Evolutionary conservation across 495 filamentous ascomycete genomes (phyloP), one percentile per base, ranked within the genome.

Genomic region (Cercophora newfieldiana): DNA sequence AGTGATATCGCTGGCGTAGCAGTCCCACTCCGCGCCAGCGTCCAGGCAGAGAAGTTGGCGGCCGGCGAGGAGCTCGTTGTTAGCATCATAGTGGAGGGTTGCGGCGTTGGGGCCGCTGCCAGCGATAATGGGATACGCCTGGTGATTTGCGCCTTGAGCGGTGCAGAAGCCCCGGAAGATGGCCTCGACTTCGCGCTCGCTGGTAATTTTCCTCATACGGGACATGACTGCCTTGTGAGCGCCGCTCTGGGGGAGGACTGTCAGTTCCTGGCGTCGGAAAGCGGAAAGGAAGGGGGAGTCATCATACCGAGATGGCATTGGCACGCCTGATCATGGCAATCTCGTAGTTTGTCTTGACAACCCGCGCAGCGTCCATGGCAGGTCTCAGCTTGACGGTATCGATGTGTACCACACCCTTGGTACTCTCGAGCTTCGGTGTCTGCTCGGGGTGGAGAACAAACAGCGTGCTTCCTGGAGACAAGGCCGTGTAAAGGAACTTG

Each of bases 1-100:
- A 0, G 94, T 98, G 37, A 98, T 85, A 69, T 97, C 94, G 59
- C 87, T 88, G n/a, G 92, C 92, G 72, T 98, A 98, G 74, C 90
- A 92, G 14, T 88, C 77, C 84, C 86, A 96, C 74, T 97, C 94
- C 33, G 87, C 86, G 6, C 91, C 93, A 1, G 93, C 94, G 74
- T 98, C 94, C 7, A 97, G 80, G 64, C 91, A 88, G 26, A 97
- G 81, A 19, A 94, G 79, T 72, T 93, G 88, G 58, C 84, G 81
- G 2, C 86, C 86, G 3, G 78, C 71, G 37, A 97, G 82, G 5
- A 87, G 78, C 66, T 90, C 83, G 70, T 95, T 80, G 73, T 98
- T 98, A 26, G 82, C 82, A 7, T 84, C 80, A 75, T 98, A 98
- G 76, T 98, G 94, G n/a, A 97, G 80, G 0, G 89, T 90, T 25